phyloP scores from a whole-genome alignment of 805 yeast species.

The Starmerella potacharoeniae region DNA sequence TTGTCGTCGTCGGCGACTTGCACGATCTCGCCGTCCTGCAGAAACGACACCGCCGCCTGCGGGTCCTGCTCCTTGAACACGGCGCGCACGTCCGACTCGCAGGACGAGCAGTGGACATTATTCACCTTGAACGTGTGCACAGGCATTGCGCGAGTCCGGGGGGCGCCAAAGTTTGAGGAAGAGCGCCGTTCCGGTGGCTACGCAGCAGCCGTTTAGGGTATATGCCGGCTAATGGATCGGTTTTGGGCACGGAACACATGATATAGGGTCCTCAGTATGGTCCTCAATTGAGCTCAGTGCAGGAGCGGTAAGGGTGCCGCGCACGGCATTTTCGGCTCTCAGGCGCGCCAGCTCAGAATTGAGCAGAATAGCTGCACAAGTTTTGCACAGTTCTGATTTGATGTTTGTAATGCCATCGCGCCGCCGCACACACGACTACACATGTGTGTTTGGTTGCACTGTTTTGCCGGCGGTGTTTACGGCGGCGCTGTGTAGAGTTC shows the following conservation, averaged over 20 bases:
- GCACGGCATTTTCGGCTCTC: not conserved
- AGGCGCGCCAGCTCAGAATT: not conserved
- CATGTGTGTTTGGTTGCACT: no score
- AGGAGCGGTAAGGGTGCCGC: not conserved
- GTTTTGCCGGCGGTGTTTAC: no score
- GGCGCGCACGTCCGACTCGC: constrained; percentile 33
- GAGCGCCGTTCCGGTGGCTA: not conserved
- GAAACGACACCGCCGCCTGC: constrained; percentile 20
- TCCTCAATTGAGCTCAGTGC: not conserved
- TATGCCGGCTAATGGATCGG: not conserved
- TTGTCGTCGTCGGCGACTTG: constrained; percentile 15
- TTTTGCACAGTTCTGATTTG: no score
- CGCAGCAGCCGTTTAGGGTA: not conserved
- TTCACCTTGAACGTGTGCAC: constrained; percentile 25
- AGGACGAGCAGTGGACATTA: constrained; percentile 48
- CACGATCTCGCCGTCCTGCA: constrained; percentile 25
- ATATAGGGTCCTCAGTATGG: not conserved
- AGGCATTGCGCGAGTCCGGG: not conserved
- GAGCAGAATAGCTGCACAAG: no score
- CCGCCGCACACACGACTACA: no score
- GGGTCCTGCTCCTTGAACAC: constrained; percentile 25
- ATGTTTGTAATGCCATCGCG: no score
- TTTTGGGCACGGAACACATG: not conserved
- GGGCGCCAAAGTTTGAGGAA: not conserved
- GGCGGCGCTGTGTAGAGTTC: no score